Evolutionary conservation across 352 stramenopile species (phyloP).

Genomic region (Phytophthora brassicae): DNA sequence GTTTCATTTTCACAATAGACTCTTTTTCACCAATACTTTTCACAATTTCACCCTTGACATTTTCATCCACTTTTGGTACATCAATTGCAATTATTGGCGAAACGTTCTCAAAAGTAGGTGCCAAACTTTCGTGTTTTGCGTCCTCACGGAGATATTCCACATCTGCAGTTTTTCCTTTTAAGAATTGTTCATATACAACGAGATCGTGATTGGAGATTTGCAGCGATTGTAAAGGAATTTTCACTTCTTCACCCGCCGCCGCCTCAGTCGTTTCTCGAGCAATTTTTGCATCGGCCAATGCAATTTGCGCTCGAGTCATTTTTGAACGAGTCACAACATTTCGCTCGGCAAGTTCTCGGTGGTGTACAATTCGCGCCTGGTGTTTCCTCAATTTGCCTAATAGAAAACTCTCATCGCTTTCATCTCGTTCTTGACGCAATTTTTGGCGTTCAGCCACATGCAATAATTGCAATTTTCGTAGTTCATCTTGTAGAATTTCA

Average conservation of each 20-base stretch:
- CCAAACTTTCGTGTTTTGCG: too few species aligned
- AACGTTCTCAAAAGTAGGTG: too few species aligned
- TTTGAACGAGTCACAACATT: conserved; percentile 42
- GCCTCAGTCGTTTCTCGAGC: conserved; percentile 15
- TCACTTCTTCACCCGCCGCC: conserved; percentile 29
- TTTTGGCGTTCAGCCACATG: conserved; percentile 67
- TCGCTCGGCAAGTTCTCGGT: conserved; percentile 42
- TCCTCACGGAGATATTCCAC: conserved; percentile 62
- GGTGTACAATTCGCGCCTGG: conserved; percentile 51
- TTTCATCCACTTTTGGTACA: neutral
- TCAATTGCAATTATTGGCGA: neutral
- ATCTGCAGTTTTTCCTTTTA: conserved; percentile 61
- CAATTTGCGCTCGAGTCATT: conserved; percentile 35
- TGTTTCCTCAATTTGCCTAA: conserved; percentile 59
- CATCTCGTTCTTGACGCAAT: conserved; percentile 58
- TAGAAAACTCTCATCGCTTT: conserved; percentile 64
- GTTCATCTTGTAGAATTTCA: conserved; percentile 54
- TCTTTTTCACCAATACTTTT: too few species aligned
- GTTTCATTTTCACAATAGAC: too few species aligned
- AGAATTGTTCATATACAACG: conserved; percentile 64
- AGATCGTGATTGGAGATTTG: conserved; percentile 79
- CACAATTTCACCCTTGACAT: too few species aligned
- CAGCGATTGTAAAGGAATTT: conserved; percentile 48
- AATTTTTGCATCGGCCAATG: conserved; percentile 20
- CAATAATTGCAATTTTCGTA: conserved; percentile 53